Evolutionary conservation across 2,329 filamentous ascomycete genomes (phyloP).

Genomic region (Cladophialophora bantiana): DNA sequence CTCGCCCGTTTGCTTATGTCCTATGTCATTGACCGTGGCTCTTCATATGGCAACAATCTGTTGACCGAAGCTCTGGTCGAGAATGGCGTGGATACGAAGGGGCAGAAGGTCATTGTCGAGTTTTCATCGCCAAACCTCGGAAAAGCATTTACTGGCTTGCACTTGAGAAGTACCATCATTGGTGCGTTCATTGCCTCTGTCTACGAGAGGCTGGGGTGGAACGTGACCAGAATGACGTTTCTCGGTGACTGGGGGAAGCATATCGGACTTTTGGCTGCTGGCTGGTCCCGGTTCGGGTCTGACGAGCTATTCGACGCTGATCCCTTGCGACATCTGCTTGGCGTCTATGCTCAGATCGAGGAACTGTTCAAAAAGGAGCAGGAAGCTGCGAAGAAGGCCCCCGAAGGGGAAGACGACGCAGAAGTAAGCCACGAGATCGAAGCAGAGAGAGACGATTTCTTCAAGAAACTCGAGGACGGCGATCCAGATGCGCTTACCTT

Average conservation of each 20-base stretch:
- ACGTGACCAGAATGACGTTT: conserved; percentile 76
- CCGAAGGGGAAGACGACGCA: conserved; percentile 42
- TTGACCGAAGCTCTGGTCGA: conserved; percentile 68
- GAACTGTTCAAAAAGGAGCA: conserved; percentile 61
- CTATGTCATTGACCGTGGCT: conserved; percentile 68
- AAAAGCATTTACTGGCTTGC: conserved; percentile 79
- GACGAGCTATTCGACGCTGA: conserved; percentile 74
- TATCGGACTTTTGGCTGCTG: conserved; percentile 71
- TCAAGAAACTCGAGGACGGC: conserved; percentile 74
- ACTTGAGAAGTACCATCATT: conserved; percentile 78
- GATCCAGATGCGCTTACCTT: conserved; percentile 66
- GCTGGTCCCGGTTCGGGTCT: conserved; percentile 76
- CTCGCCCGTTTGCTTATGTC: conserved; percentile 73
- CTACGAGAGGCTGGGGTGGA: conserved; percentile 73
- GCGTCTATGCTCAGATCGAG: conserved; percentile 81
- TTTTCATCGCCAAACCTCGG: conserved; percentile 88
- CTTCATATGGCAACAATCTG: conserved; percentile 69
- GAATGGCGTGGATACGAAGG: conserved; percentile 62
- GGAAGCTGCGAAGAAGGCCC: conserved; percentile 64
- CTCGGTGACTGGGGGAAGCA: conserved; percentile 74
- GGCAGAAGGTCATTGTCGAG: conserved; percentile 75
- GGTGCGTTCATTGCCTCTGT: conserved; percentile 75
- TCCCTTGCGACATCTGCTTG: conserved; percentile 81
- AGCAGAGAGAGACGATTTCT: conserved; percentile 60
- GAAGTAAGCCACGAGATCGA: conserved; percentile 55